A percentile compares a stretch with the other conserved stretches of the same genome.
phyloP scores from a whole-genome alignment of 345 rosid genomes.

The Corchorus olitorius region DNA sequence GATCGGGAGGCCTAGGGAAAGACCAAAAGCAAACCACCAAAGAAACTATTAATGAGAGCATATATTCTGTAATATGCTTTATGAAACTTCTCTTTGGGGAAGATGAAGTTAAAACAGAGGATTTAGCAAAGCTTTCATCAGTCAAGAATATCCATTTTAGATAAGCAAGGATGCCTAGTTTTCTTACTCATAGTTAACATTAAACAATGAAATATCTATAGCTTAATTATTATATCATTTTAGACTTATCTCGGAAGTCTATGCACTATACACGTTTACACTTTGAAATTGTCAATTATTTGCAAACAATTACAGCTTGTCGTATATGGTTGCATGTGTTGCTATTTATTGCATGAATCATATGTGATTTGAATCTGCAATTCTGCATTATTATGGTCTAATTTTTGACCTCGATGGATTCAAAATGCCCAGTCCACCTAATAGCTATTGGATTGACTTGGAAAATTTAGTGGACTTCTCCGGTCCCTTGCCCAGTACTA shows the following conservation, averaged over 20 bases:
- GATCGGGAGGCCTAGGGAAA: not conserved
- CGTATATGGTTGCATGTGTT: too few relatives aligned
- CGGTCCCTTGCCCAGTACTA: too few relatives aligned
- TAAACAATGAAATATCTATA: not conserved
- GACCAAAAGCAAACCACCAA: not conserved
- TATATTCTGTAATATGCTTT: conserved; percentile 11
- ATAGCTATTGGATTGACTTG: too few relatives aligned
- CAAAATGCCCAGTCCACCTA: too few relatives aligned
- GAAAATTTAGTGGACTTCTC: too few relatives aligned
- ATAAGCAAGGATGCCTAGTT: conserved; percentile 3
- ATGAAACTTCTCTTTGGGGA: not conserved
- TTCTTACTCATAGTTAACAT: not conserved
- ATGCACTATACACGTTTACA: not conserved
- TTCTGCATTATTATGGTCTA: too few relatives aligned
- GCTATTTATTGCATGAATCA: too few relatives aligned
- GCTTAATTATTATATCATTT: not conserved
- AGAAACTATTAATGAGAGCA: not conserved
- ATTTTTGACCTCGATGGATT: too few relatives aligned
- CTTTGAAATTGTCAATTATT: too few relatives aligned
- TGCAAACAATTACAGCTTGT: too few relatives aligned
- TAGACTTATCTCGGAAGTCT: not conserved
- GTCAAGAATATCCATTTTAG: not conserved
- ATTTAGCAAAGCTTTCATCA: not conserved
- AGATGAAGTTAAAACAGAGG: conserved; percentile 5
- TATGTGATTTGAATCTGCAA: too few relatives aligned